Base-by-base conservation (phyloP, 331 rosid species). In the Quercus tomentella region DNA sequence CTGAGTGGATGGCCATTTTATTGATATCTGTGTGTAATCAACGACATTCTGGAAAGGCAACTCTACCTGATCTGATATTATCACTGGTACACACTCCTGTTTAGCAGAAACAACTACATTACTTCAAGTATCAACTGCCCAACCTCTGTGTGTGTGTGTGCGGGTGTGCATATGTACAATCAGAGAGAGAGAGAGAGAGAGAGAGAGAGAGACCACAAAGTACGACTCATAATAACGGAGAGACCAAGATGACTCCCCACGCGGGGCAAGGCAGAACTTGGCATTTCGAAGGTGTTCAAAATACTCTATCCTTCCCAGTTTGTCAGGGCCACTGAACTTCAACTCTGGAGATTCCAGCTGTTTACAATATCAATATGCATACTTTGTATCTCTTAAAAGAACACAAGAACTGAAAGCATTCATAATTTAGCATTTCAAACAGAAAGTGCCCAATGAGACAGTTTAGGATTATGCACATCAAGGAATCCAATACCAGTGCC, bases 231-330 rank as follows among this genome's bases (percentile, higher is more conserved):
- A 93, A 79, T 90, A 93, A 43, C 99, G 93, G 78, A 93, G 99
- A 41, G 98, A 93, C 99, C 99, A 96, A 30, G 99, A 96, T 58
- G 99, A 96, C 75, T 96, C 98, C 79, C 98, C 99, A 33, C 98
- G 93, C 7, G 98, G 98, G 52, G 96, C 97, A 41, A 96, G 97
- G 84, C 99, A 96, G 82, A 96, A 96, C 84, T 91, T 93, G 43
- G 99, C 94, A 10, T 90, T 87, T 80, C 91, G 89, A 77, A 96
- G 77, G 84, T 93, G 98, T 77, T 90, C 94, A 79, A 96, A 96
- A 80, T 96, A 96, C 68, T 93, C 97, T 76, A 79, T 83, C 85
- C 84, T 89, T 81, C 89, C 96, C 80, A 96, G 76, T 87, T 96
- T 96, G 52, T 84, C 86, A 41, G 92, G 77, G 66, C 97, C 94